Conservation (phyloP, 2,329 filamentous ascomycete species). For the Verticillium nubilum region DNA sequence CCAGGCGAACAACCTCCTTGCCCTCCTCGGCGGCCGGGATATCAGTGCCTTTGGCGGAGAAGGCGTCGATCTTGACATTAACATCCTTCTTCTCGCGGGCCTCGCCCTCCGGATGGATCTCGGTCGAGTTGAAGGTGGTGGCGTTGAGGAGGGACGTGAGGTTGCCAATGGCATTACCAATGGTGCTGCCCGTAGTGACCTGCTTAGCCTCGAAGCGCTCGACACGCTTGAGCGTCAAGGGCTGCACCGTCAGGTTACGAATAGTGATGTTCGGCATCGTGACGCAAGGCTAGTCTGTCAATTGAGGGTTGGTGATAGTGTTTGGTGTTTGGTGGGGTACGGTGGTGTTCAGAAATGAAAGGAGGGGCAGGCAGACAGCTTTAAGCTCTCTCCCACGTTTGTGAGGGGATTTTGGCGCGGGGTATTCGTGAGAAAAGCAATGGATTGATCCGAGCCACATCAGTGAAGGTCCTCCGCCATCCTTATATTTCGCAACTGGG, state of each 20-base stretch:
- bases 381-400: background rate
- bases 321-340: background rate
- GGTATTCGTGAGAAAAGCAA: background rate
- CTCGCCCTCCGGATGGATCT: constrained; percentile 43
- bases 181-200: constrained; percentile 33
- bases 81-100: constrained; percentile 58
- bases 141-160: constrained; percentile 39
- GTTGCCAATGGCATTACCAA: constrained; percentile 38
- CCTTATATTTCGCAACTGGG: background rate
- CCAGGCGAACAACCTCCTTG: constrained; percentile 65
- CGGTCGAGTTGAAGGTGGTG: constrained; percentile 24
- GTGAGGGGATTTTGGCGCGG: background rate
- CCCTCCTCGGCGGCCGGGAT: constrained; percentile 53
- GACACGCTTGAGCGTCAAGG: constrained; percentile 66
- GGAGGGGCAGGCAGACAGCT: background rate
- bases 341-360: background rate
- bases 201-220: constrained; percentile 62
- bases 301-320: background rate
- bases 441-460: background rate
- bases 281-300: constrained; percentile 1
- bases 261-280: constrained; percentile 58
- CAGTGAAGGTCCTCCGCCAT: background rate
- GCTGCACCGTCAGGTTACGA: constrained; percentile 73
- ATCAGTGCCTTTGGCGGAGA: constrained; percentile 58
- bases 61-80: constrained; percentile 60